A percentile compares a stretch with the other conserved stretches of the same genome.
Evolutionary conservation across 148 eudicot genomes (phyloP).

Genomic region (Rheum nobile): DNA sequence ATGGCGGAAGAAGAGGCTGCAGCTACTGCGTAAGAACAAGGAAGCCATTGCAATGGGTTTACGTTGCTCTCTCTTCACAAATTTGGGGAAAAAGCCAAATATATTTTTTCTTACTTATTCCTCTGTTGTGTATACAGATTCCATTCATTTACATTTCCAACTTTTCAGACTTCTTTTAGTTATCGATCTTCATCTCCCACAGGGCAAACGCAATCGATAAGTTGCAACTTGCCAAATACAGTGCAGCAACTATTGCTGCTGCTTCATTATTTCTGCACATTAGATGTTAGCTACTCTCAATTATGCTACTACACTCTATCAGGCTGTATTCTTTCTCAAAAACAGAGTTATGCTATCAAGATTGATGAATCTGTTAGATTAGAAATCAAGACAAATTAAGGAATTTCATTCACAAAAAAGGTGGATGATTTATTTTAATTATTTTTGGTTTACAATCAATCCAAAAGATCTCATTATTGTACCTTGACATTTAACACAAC

Average conservation of each 20-base stretch:
- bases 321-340: neutral
- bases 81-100: neutral
- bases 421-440: too few species aligned
- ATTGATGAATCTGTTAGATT: neutral
- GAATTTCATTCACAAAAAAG: neutral
- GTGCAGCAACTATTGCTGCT: neutral
- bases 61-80: neutral
- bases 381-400: neutral
- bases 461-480: too few species aligned
- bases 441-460: too few species aligned
- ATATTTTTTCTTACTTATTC: neutral
- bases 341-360: neutral
- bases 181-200: neutral
- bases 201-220: neutral
- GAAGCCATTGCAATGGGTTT: neutral
- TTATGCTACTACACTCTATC: too few species aligned
- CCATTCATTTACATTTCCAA: neutral
- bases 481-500: too few species aligned
- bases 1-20: conserved; percentile 72
- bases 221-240: neutral
- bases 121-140: neutral
- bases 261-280: neutral
- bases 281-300: neutral
- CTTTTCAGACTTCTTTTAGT: too few species aligned
- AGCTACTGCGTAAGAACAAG: conserved; percentile 53